These are phyloP conservation scores for Puccinellia tenuiflora DNA, from an alignment of 176 grass and related monocot species.

Conservation along the genomic window DNA sequence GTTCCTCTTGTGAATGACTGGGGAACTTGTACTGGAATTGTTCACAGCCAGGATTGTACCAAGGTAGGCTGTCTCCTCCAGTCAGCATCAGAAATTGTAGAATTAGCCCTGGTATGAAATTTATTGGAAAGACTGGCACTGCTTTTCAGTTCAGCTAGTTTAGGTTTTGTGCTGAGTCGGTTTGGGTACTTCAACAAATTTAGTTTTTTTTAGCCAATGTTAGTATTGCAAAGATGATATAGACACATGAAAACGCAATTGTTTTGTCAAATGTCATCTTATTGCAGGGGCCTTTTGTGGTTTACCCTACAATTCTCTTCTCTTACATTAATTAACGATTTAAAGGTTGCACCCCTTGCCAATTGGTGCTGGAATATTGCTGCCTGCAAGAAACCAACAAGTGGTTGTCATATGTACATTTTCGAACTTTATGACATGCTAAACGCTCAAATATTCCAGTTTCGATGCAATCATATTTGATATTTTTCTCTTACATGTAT, in stretches of 20 bases:
- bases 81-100: background rate
- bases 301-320: background rate
- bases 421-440: background rate
- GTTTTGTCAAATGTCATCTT: background rate
- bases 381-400: background rate
- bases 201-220: background rate
- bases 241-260: background rate
- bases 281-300: background rate
- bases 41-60: constrained; percentile 63
- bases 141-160: background rate
- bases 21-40: constrained; percentile 78
- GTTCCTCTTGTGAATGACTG: constrained; percentile 85
- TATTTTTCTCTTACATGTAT: background rate
- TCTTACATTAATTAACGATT: background rate
- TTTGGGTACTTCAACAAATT: background rate
- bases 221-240: background rate
- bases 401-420: background rate
- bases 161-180: background rate
- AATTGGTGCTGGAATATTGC: background rate
- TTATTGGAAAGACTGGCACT: background rate
- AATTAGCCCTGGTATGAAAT: background rate
- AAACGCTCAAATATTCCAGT: background rate
- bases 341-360: background rate
- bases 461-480: background rate
- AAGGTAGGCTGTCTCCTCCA: constrained; percentile 47